Base-by-base conservation (phyloP, 805 yeast species). In the Metschnikowia bowlesiae region DNA sequence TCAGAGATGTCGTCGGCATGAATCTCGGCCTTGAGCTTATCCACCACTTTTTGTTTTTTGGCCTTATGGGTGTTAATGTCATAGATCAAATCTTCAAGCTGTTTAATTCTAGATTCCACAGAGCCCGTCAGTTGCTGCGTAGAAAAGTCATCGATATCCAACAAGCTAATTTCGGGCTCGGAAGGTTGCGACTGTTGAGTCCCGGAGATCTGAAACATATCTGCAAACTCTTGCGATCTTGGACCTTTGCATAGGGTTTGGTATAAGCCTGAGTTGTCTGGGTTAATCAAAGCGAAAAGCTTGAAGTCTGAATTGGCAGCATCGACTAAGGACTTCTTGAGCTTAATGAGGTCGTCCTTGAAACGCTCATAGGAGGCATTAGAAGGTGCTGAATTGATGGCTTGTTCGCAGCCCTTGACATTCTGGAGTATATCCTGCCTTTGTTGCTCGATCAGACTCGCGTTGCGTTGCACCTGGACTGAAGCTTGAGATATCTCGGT, bases 1-100 rank as follows among this genome's bases (percentile, higher is more conserved):
- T 85, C 83, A 0, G 96, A 85, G 45, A 90, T 89, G 62, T 92
- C 97, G 67, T 92, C 98, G 11, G 77, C 74, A 59, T 84, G 94
- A 33, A 87, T 83, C 44, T 79, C 79, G 6, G 73, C 76, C 61
- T 89, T 89, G 60, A 92, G 73, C 45, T 83, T 88, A 1, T 75
- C 75, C 34, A 87, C 71, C 1, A 85, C 75, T 36, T 81, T 73
- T 6, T 71, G 64, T 42, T 95, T 81, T 63, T 87, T 94, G 32
- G 78, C 71, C 58, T 82, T 82, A 51, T 89, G 63, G 40, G 79
- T 73, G 50, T 80, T 80, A 60, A 92, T 73, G 49, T 83, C 84
- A 44, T 79, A 80, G 41, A 85, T 69, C 14, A 76, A 64, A n/a
- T 78, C 73, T 50, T 84, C 87, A 3, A 89, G 71, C 22, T 66